Evolutionary conservation across 305 asterid genomes (phyloP).

Genomic region (Galium porrigens): DNA sequence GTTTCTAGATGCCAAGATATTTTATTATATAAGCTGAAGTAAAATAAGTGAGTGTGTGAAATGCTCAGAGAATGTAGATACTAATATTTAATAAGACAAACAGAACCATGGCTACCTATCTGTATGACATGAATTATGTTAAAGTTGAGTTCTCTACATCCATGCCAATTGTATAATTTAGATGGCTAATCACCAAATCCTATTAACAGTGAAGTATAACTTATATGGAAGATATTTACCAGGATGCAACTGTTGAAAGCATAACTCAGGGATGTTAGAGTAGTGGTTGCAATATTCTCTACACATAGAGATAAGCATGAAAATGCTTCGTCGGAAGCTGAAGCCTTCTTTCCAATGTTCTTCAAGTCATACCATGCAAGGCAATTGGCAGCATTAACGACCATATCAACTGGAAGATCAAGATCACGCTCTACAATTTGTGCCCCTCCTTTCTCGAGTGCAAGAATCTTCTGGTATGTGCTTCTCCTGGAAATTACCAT

Average conservation of each 20-base stretch:
- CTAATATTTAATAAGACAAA: too few species aligned
- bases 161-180: background rate
- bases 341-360: conserved; percentile 72
- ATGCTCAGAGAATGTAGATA: too few species aligned
- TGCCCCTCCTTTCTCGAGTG: conserved; percentile 67
- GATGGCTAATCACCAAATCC: background rate
- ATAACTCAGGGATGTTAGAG: conserved; percentile 78
- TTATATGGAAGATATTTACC: conserved; percentile 39
- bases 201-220: background rate
- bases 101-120: too few species aligned
- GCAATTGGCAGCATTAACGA: conserved; percentile 56
- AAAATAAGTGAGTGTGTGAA: background rate
- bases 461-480: conserved; percentile 78
- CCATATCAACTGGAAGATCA: conserved; percentile 63
- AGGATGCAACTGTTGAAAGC: conserved; percentile 91
- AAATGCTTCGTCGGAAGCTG: conserved; percentile 62
- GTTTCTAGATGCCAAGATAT: background rate
- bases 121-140: background rate
- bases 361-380: conserved; percentile 80
- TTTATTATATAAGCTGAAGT: background rate
- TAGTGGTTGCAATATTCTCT: conserved; percentile 74
- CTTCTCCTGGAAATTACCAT: conserved; percentile 89
- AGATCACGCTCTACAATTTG: conserved; percentile 86
- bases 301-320: conserved; percentile 77
- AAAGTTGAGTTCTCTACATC: background rate